Evolutionary conservation across 306 rosid genomes (phyloP).

Genomic region (Prosopis cineraria): DNA sequence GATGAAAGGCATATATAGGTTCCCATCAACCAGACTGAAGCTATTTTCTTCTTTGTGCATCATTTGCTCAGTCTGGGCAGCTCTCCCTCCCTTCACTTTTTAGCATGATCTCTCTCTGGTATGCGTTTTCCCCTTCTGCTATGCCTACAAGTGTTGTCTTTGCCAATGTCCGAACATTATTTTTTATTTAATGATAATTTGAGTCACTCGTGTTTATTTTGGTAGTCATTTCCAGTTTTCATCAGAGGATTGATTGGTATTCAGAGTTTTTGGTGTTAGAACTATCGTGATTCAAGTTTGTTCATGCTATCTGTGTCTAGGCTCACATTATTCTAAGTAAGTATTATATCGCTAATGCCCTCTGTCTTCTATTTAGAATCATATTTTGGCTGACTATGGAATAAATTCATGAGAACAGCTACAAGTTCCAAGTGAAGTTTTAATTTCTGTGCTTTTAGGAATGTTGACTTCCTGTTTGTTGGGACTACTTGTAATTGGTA

Average conservation of each 20-base stretch:
- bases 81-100: constrained; percentile 27
- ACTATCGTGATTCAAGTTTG: constrained; percentile 6
- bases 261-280: constrained; percentile 17
- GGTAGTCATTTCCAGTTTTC: background rate
- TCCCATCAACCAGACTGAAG: constrained; percentile 12
- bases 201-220: constrained; percentile 19
- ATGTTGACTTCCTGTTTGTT: constrained; percentile 17
- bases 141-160: constrained; percentile 13
- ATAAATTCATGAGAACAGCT: constrained; percentile 1
- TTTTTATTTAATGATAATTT: constrained; percentile 14
- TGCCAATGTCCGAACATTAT: background rate
- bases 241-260: background rate
- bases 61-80: constrained; percentile 27
- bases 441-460: constrained; percentile 21
- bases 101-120: constrained; percentile 21
- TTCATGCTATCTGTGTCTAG: constrained; percentile 27
- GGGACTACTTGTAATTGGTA: background rate
- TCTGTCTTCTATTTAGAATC: constrained; percentile 25
- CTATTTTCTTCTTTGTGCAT: constrained; percentile 24
- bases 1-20: constrained; percentile 15
- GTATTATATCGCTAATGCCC: constrained; percentile 18
- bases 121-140: constrained; percentile 19
- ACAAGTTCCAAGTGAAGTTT: constrained; percentile 1
- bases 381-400: constrained; percentile 28
- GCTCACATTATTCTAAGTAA: constrained; percentile 22